Base-by-base conservation (phyloP, 2,329 filamentous ascomycete genomes). In the Verticillium nubilum region DNA sequence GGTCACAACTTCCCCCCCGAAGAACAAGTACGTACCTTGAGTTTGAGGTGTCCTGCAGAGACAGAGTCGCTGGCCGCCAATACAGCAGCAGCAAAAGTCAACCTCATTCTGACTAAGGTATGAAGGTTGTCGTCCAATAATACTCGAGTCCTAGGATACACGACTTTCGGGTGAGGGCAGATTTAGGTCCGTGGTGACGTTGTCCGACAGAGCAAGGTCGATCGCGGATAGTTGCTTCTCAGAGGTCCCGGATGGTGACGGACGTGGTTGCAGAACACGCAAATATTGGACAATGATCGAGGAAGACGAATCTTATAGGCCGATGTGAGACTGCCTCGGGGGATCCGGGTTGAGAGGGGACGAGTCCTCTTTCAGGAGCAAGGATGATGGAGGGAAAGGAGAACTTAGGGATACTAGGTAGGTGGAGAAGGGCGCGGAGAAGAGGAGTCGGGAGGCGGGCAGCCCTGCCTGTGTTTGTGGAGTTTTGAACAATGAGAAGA, bases 61-160 rank as follows among this genome's bases (percentile, higher is more conserved):
- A 68, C 70, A 29, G 72, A 67, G 52, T 63, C 64, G 61, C 69
- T 64, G 31, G 66, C 69, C 23, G 68, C 67, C 62, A 75, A 62
- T 26, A 72, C 61, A 29, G 72, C 64, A 52, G 70, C 68, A 56
- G 68, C 69, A 31, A 74, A 56, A 37, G 67, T 60, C 53, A 68
- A 65, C 72, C 72, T 75, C 73, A 76, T 76, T 61, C 35, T 67
- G 62, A 35, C 54, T n/a, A 23, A 10, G 42, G 4, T 10, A 31
- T 31, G 29, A 15, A 15, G 12, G 15, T 13, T 37, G 42, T 23
- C 42, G 42, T 47, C 42, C 42, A 47, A 52, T 37, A 28, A 26
- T 26, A 2, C 23, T 9, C 17, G n/a, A 15, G 13, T 2, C 33
- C 13, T 37, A 5, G 23, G 25, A 5, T 4, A 54, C 23, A 19